Evolutionary conservation across 345 rosid species (phyloP).

Genomic region (Rhodamnia rubescens): DNA sequence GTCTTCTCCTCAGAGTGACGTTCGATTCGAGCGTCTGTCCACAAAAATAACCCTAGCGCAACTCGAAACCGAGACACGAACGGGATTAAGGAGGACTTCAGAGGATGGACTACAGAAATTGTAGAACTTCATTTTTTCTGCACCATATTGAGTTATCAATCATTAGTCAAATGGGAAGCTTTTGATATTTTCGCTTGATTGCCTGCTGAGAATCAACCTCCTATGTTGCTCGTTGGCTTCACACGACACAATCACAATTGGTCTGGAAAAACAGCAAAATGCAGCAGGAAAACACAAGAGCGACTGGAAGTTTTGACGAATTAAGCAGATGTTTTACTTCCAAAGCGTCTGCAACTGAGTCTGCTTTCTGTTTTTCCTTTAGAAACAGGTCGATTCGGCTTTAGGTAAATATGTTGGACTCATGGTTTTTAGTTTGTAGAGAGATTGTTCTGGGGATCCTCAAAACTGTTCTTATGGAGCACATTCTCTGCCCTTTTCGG

Average conservation of each 20-base stretch:
- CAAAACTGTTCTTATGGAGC: not conserved
- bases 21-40: not conserved
- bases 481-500: not conserved
- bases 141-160: not conserved
- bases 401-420: not conserved
- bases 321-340: not conserved
- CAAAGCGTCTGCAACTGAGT: not conserved
- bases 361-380: not conserved
- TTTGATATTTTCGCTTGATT: not conserved
- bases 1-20: slow-evolving; percentile 44
- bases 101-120: not conserved
- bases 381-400: not conserved
- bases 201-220: not conserved
- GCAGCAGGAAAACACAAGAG: not conserved
- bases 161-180: not conserved
- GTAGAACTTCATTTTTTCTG: not conserved
- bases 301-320: not conserved
- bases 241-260: not conserved
- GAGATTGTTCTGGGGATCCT: not conserved
- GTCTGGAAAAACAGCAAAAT: not conserved
- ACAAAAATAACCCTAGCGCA: not conserved
- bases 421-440: not conserved
- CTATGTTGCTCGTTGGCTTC: not conserved
- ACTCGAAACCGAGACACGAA: not conserved
- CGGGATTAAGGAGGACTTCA: not conserved